A percentile compares a stretch with the other conserved stretches of the same genome.
phyloP scores from a whole-genome alignment of 306 rosid species.

The Fragaria iinumae region DNA sequence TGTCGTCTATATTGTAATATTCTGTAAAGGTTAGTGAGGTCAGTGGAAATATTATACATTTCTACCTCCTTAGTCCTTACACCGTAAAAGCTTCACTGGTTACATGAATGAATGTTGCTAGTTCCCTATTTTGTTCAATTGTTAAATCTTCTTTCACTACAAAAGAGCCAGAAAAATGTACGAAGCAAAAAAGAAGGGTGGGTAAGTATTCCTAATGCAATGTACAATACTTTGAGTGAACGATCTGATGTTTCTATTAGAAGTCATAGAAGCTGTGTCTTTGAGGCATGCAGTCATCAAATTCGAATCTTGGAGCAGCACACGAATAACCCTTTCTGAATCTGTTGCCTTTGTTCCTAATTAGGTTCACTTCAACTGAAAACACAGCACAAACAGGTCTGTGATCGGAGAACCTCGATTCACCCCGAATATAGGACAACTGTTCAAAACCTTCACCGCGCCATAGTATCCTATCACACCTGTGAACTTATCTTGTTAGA shows the following conservation, averaged over 20 bases:
- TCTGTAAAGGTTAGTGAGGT: background rate
- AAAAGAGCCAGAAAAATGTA: background rate
- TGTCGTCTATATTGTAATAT: background rate
- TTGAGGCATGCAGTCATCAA: constrained; percentile 63
- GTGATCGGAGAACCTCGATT: constrained; percentile 84
- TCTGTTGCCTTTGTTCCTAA: constrained; percentile 46
- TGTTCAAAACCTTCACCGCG: constrained; percentile 72
- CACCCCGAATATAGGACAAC: constrained; percentile 67
- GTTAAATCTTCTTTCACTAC: background rate
- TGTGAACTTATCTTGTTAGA: constrained; percentile 22
- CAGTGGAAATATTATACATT: background rate
- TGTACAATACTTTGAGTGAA: constrained; percentile 34
- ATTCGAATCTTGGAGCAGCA: constrained; percentile 51
- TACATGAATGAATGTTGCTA: background rate
- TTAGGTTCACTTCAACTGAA: constrained; percentile 62
- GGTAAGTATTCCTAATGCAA: constrained; percentile 25
- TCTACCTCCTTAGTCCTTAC: background rate
- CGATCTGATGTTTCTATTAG: constrained; percentile 17
- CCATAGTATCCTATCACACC: constrained; percentile 92
- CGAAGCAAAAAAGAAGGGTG: background rate
- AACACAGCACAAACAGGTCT: constrained; percentile 78
- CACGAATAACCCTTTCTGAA: constrained; percentile 71
- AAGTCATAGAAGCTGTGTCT: constrained; percentile 79
- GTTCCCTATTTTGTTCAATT: background rate
- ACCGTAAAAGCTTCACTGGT: background rate